A percentile compares a stretch with the other conserved stretches of the same genome.
phyloP scores from a whole-genome alignment of 148 eudicot species.

The Amaranthus palmeri region DNA sequence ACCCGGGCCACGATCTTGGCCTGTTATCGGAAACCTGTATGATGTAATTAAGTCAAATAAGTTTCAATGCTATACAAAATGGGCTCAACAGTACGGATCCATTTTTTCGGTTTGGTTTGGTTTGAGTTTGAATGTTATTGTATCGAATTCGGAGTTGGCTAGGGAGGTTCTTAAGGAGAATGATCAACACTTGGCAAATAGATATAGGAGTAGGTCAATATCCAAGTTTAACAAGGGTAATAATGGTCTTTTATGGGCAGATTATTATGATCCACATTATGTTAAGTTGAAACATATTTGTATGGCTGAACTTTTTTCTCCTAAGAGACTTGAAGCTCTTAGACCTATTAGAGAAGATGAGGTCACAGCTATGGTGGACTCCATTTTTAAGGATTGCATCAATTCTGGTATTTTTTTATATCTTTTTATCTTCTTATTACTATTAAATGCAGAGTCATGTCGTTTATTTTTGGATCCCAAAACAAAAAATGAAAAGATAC shows the following conservation, averaged over 20 bases:
- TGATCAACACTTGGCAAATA: conserved; percentile 32
- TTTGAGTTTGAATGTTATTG: conserved; percentile 28
- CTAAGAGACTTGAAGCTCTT: conserved; percentile 40
- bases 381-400: conserved; percentile 32
- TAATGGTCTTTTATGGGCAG: conserved; percentile 33
- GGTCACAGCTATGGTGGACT: conserved; percentile 34
- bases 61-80: conserved; percentile 22
- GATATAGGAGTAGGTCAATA: conserved; percentile 22
- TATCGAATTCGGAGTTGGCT: conserved; percentile 36
- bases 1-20: conserved; percentile 33
- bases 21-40: conserved; percentile 21
- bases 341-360: conserved; percentile 44
- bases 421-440: neutral
- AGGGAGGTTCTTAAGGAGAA: conserved; percentile 37
- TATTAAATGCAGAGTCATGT: too few relatives aligned
- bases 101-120: conserved; percentile 38
- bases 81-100: conserved; percentile 27
- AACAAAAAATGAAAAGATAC: too few relatives aligned
- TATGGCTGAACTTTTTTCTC: conserved; percentile 33
- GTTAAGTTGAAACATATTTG: conserved; percentile 34
- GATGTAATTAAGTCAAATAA: conserved; percentile 7
- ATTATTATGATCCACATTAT: conserved; percentile 40
- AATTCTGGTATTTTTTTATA: conserved; percentile 21
- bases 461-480: too few relatives aligned
- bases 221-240: conserved; percentile 24